These are phyloP conservation scores for Dissophora globulifera DNA, from an alignment of 192 early-diverging fungal species.

Conservation along the genomic window DNA sequence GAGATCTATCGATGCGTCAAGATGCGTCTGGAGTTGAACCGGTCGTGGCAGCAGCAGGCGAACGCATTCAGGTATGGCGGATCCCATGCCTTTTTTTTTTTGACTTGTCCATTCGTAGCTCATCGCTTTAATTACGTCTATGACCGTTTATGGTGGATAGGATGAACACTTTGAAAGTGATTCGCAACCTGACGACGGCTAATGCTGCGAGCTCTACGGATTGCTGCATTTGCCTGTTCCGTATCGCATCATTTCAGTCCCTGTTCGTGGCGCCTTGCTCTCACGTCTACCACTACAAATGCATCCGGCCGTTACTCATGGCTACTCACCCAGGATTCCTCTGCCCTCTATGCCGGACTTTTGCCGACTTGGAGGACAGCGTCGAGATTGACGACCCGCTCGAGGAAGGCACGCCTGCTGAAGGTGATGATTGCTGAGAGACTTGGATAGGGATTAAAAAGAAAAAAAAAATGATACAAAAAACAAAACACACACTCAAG, in stretches of 20 bases:
- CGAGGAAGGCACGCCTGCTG: slow-evolving; percentile 46
- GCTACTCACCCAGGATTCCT: slow-evolving; percentile 77
- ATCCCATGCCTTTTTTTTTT: too few species aligned
- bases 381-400: slow-evolving; percentile 52
- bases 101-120: too few species aligned
- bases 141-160: too few species aligned
- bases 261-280: slow-evolving; percentile 95
- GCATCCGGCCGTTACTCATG: slow-evolving; percentile 84
- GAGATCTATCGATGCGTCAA: slow-evolving; percentile 95
- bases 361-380: slow-evolving; percentile 85
- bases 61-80: slow-evolving; percentile 75
- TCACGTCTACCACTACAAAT: slow-evolving; percentile 94
- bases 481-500: background rate
- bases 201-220: slow-evolving; percentile 58
- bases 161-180: slow-evolving; percentile 56
- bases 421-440: slow-evolving; percentile 31
- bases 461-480: background rate
- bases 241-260: slow-evolving; percentile 90
- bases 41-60: slow-evolving; percentile 71
- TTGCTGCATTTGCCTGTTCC: slow-evolving; percentile 92
- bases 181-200: slow-evolving; percentile 60
- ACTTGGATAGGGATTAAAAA: slow-evolving; percentile 2
- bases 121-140: too few species aligned
- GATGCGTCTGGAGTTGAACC: slow-evolving; percentile 83
- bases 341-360: slow-evolving; percentile 92